Evolutionary conservation across 164 flowering plant species (phyloP).

Genomic region (Echeveria elegans): DNA sequence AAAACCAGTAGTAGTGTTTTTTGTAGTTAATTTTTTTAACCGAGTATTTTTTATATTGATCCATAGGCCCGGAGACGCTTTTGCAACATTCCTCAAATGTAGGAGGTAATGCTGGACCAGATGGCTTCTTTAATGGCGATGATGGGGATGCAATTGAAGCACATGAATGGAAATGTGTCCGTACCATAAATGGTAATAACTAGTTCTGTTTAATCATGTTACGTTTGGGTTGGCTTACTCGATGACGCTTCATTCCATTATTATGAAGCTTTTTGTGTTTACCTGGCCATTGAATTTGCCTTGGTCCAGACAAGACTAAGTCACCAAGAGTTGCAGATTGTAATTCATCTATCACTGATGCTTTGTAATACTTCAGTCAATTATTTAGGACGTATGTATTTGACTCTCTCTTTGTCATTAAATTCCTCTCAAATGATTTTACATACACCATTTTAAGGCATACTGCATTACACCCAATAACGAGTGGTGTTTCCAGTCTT

Average conservation of each 20-base stretch:
- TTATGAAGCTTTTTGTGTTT: not conserved
- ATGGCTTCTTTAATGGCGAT: conserved; percentile 37
- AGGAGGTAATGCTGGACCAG: conserved; percentile 15
- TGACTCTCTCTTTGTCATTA: no score
- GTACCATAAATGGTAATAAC: conserved; percentile 58
- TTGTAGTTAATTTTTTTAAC: not conserved
- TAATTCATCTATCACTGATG: not conserved
- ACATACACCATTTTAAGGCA: no score
- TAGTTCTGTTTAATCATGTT: not conserved
- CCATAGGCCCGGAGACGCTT: conserved; percentile 66
- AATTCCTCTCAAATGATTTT: no score
- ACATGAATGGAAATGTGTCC: conserved; percentile 79
- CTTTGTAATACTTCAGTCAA: not conserved
- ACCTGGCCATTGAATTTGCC: no score
- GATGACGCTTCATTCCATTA: not conserved
- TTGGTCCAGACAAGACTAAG: not conserved
- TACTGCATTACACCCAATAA: not conserved
- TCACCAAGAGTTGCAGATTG: not conserved
- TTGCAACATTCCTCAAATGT: conserved; percentile 51
- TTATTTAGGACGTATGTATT: no score
- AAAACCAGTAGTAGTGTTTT: not conserved
- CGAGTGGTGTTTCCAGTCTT: not conserved
- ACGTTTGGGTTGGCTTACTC: not conserved
- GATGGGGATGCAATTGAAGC: conserved; percentile 68
- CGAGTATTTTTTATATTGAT: not conserved